These are phyloP conservation scores for Pascua sp. DNA, from an alignment of 1,284 basidiomycete genomes.

Conservation along the genomic window DNA sequence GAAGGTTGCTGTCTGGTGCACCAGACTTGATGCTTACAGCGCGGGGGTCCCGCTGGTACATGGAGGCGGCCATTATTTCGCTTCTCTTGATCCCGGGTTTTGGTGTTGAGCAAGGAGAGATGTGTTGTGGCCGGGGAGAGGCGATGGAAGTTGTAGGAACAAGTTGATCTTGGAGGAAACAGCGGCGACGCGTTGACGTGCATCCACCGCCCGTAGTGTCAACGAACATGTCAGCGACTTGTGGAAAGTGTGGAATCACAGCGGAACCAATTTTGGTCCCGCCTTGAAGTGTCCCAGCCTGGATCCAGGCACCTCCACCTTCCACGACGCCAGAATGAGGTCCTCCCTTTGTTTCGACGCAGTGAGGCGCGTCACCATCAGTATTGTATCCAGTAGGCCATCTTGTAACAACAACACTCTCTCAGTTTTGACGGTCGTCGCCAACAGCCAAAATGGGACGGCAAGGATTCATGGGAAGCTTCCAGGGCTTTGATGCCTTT, in stretches of 20 bases:
- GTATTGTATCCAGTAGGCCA: no score
- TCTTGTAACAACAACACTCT: background rate
- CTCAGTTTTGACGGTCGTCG: no score
- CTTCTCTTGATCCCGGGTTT: background rate
- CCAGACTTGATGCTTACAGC: constrained; percentile 35
- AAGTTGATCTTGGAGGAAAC: background rate
- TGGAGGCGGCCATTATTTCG: constrained; percentile 45
- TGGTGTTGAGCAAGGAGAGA: background rate
- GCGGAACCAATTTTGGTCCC: background rate
- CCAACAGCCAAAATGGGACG: constrained; percentile 37
- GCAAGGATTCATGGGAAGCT: constrained; percentile 46
- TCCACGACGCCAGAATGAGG: background rate
- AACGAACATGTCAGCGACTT: background rate
- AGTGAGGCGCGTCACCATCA: no score
- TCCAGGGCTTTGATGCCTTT: constrained; percentile 79
- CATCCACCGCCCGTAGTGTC: no score
- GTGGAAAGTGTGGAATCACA: constrained; percentile 3
- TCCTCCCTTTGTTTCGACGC: no score
- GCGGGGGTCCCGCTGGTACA: constrained; percentile 51
- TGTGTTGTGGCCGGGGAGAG: background rate
- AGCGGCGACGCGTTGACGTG: background rate
- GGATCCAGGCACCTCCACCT: constrained; percentile 1
- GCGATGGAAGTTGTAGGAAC: constrained; percentile 17
- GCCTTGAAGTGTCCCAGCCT: no score
- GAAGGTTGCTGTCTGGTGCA: background rate